Percentiles rank a stretch among this genome's conserved stretches.
Evolutionary conservation across 176 grass and related monocot species (phyloP).

Genomic region (Aegilops longissima): DNA sequence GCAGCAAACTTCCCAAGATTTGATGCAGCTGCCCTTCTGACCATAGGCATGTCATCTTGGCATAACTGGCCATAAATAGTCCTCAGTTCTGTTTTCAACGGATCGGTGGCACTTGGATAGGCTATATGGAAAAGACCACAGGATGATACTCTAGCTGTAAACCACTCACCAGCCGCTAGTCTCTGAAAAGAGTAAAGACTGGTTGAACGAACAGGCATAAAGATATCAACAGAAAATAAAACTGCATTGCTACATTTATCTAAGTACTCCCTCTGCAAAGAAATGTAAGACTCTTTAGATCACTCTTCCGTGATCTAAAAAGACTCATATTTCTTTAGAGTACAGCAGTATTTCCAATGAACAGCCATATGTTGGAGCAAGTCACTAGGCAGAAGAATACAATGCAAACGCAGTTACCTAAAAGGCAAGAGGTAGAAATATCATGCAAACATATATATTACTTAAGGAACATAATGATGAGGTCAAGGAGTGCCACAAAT

Average conservation of each 20-base stretch:
- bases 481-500: neutral
- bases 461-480: neutral
- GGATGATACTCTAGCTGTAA: conserved; percentile 81
- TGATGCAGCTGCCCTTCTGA: conserved; percentile 85
- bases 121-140: conserved; percentile 90
- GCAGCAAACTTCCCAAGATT: conserved; percentile 94
- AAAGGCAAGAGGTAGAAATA: neutral
- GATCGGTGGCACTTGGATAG: conserved; percentile 74
- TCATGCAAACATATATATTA: neutral
- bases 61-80: conserved; percentile 79
- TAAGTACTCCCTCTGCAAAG: neutral
- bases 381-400: neutral
- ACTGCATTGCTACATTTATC: neutral
- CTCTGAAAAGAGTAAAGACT: conserved; percentile 53
- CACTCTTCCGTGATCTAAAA: no score
- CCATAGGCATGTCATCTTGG: conserved; percentile 99
- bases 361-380: neutral
- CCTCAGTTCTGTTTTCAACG: conserved; percentile 76
- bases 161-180: conserved; percentile 87
- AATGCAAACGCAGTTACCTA: neutral
- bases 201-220: neutral
- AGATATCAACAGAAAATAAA: neutral
- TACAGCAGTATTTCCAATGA: no score
- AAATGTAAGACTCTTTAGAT: no score
- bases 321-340: no score